These are phyloP conservation scores for Poa pratensis DNA, from an alignment of 176 grass and related monocot species.

Conservation along the genomic window DNA sequence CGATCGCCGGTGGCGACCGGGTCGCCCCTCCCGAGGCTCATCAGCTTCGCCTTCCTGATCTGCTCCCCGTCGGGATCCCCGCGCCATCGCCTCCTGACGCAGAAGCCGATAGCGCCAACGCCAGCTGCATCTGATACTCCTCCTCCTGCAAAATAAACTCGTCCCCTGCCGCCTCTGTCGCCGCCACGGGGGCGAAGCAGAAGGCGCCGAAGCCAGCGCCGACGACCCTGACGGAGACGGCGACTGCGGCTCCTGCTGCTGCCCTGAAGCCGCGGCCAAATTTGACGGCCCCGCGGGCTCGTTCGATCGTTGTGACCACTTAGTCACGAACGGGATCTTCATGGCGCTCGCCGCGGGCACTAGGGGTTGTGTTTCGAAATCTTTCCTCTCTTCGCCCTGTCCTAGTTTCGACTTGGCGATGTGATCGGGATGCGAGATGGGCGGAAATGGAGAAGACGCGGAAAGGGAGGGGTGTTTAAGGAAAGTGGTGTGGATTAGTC, in stretches of 20 bases:
- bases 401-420: not conserved
- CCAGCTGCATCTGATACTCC: constrained; percentile 93
- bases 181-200: constrained; percentile 28
- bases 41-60: constrained; percentile 77
- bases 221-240: not conserved
- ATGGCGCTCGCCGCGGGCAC: constrained; percentile 43
- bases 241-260: constrained; percentile 1
- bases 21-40: constrained; percentile 71
- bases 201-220: not conserved
- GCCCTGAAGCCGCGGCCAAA: not conserved
- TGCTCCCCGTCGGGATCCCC: constrained; percentile 76
- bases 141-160: constrained; percentile 80
- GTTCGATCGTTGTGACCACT: constrained; percentile 76
- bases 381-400: too few relatives aligned
- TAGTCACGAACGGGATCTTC: constrained; percentile 90
- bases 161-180: constrained; percentile 25
- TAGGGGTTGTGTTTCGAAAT: constrained; percentile 38
- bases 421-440: constrained; percentile 18
- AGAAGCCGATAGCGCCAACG: constrained; percentile 77
- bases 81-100: constrained; percentile 49
- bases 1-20: constrained; percentile 35
- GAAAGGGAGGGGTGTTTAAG: constrained; percentile 24
- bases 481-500: constrained; percentile 20
- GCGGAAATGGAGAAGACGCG: constrained; percentile 22
- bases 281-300: constrained; percentile 48